Evolutionary conservation across 2,329 filamentous ascomycete genomes (phyloP).

Genomic region (Nemania abortiva): DNA sequence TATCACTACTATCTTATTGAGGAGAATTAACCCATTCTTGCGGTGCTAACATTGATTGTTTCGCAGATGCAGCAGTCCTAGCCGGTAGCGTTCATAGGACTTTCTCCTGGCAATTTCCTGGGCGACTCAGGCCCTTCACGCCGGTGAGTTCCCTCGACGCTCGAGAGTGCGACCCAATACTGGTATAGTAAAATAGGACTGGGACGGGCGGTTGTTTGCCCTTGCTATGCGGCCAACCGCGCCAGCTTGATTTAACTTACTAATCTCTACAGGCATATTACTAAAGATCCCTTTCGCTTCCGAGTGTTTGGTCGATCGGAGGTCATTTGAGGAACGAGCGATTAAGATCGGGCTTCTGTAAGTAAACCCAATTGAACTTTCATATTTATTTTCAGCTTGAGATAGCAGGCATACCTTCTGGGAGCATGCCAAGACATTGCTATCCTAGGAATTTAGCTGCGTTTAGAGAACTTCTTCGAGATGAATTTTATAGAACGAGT

Average conservation of each 20-base stretch:
- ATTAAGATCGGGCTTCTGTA: not conserved
- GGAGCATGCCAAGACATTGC: too few relatives aligned
- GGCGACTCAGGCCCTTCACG: not conserved
- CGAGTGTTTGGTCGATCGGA: not conserved
- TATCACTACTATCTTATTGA: constrained; percentile 1
- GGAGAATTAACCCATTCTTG: not conserved
- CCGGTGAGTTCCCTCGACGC: not conserved
- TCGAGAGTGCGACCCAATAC: not conserved
- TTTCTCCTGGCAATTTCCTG: not conserved
- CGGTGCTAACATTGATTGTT: constrained; percentile 17
- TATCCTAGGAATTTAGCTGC: too few relatives aligned
- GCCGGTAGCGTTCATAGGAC: not conserved
- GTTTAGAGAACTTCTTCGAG: too few relatives aligned
- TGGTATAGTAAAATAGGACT: not conserved
- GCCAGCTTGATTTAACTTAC: not conserved
- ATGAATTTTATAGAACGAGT: too few relatives aligned
- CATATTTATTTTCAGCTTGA: too few relatives aligned
- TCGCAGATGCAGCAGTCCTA: constrained; percentile 15
- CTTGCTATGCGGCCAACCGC: not conserved
- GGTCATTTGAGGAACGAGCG: not conserved
- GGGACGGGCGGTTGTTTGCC: not conserved
- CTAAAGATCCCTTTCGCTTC: not conserved
- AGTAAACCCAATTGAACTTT: too few relatives aligned
- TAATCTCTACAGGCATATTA: not conserved
- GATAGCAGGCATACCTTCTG: too few relatives aligned